phyloP scores from a whole-genome alignment of 768 basidiomycete species.

The Grammothele lineata region DNA sequence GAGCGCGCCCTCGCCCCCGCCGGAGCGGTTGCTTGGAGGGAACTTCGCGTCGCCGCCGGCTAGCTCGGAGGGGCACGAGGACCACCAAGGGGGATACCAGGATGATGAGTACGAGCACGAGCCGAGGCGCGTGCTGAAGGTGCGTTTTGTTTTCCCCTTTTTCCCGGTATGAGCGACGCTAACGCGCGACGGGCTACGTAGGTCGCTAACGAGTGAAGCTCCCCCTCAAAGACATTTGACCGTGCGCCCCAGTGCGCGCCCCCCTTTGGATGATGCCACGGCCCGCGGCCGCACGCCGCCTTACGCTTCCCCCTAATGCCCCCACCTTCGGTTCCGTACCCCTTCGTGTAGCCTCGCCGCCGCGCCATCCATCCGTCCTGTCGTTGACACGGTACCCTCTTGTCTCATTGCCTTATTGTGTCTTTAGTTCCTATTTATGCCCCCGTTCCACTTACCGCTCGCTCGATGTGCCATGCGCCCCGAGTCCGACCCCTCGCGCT shows the following conservation, averaged over 20 bases:
- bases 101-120: constrained; percentile 32
- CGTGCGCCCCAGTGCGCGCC: too few relatives aligned
- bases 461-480: too few relatives aligned
- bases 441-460: too few relatives aligned
- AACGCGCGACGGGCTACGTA: too few relatives aligned
- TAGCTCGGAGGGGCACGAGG: constrained; percentile 22
- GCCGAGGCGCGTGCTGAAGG: constrained; percentile 28
- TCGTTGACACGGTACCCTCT: constrained; percentile 7
- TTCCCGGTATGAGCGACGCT: too few relatives aligned
- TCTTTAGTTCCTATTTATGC: too few relatives aligned
- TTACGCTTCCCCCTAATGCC: constrained; percentile 1
- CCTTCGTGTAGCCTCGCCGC: neutral
- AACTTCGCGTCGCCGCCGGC: constrained; percentile 16
- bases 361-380: constrained; percentile 8
- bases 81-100: constrained; percentile 23
- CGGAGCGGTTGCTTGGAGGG: constrained; percentile 7
- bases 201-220: constrained; percentile 14
- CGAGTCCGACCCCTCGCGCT: too few relatives aligned
- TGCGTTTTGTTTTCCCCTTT: constrained; percentile 10
- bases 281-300: neutral
- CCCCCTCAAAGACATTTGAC: too few relatives aligned
- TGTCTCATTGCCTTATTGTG: too few relatives aligned
- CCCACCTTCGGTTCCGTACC: neutral
- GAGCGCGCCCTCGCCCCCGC: neutral
- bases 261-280: constrained; percentile 2